Conservation (phyloP, 805 yeast species). For the Naumovozyma baii region DNA sequence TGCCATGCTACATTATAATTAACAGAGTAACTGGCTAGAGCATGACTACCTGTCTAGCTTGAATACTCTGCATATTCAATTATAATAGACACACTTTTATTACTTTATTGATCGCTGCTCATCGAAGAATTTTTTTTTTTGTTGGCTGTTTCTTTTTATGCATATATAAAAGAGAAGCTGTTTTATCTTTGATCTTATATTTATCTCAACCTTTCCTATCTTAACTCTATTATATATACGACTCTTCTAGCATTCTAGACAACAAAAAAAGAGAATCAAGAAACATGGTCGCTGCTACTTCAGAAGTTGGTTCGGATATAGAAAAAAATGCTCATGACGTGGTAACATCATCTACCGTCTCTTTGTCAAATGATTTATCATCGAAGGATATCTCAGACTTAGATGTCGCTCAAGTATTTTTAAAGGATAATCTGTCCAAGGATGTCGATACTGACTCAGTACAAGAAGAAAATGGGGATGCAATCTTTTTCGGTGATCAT, state of each 20-base stretch:
- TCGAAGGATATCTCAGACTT: slow-evolving; percentile 4
- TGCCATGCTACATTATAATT: too few relatives aligned
- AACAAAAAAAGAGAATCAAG: too few relatives aligned
- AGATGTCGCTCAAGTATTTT: slow-evolving; percentile 19
- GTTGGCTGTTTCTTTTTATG: too few relatives aligned
- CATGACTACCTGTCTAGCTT: too few relatives aligned
- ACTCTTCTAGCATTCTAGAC: too few relatives aligned
- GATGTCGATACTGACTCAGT: neutral
- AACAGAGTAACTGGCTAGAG: too few relatives aligned
- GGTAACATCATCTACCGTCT: neutral
- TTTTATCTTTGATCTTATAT: too few relatives aligned
- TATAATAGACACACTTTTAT: neutral
- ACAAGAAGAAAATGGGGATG: slow-evolving; percentile 1
- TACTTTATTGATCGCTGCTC: neutral
- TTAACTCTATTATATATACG: too few relatives aligned
- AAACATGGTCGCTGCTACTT: too few relatives aligned
- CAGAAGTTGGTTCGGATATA: neutral
- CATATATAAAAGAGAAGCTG: too few relatives aligned
- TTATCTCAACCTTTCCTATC: too few relatives aligned
- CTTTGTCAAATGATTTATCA: neutral
- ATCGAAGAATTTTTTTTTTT: too few relatives aligned
- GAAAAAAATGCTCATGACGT: neutral
- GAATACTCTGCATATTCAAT: neutral
- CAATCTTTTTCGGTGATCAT: slow-evolving; percentile 20
- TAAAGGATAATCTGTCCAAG: slow-evolving; percentile 6